Conservation (phyloP, 306 rosid species). For the Urtica urens region DNA sequence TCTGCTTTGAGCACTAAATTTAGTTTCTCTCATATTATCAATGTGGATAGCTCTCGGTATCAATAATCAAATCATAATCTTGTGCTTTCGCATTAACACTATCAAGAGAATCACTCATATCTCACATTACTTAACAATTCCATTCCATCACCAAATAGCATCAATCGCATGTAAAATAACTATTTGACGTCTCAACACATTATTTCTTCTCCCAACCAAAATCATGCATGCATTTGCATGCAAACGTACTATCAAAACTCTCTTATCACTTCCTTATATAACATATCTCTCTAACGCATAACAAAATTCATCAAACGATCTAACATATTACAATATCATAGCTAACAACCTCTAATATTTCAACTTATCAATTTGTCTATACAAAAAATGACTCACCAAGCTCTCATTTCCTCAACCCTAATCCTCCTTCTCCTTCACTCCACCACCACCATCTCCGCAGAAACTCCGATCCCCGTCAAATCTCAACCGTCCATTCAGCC, state of each 20-base stretch:
- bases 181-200: neutral
- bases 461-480: too few species aligned
- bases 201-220: neutral
- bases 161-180: neutral
- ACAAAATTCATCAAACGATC: neutral
- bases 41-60: too few species aligned
- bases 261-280: neutral
- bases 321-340: neutral
- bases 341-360: too few species aligned
- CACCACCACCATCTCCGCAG: too few species aligned
- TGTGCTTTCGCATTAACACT: neutral
- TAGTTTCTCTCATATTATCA: too few species aligned
- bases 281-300: neutral
- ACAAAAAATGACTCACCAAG: conserved; percentile 6
- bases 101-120: neutral
- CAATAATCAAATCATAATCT: neutral
- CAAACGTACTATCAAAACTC: neutral
- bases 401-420: conserved; percentile 3
- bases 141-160: too few species aligned
- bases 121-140: too few species aligned
- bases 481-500: too few species aligned
- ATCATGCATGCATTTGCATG: neutral
- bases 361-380: neutral
- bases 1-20: neutral
- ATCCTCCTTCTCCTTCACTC: neutral